Evolutionary conservation across 495 filamentous ascomycete species (phyloP).

Genomic region (Lasiosphaeriaceae sp.): DNA sequence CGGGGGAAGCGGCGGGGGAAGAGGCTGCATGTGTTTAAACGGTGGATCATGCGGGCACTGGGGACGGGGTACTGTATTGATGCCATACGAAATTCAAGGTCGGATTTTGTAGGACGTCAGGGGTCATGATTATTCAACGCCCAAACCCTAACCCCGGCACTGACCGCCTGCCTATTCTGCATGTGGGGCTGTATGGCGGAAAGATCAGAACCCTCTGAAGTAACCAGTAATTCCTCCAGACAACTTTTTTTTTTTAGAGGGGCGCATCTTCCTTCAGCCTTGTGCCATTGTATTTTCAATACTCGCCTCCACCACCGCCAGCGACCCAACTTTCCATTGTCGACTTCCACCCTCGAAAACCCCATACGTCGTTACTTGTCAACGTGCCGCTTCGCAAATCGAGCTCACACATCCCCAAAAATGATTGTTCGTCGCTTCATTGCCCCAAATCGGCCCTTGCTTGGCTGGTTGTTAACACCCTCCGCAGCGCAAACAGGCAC

Average conservation of each 20-base stretch:
- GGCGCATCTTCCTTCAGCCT: slow-evolving; percentile 10
- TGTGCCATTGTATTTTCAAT: slow-evolving; percentile 10
- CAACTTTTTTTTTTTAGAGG: slow-evolving; percentile 16
- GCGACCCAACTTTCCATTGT: too few relatives aligned
- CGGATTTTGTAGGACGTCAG: too few relatives aligned
- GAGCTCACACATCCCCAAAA: neutral
- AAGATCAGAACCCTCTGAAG: too few relatives aligned
- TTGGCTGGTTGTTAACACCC: slow-evolving; percentile 18
- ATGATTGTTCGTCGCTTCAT: slow-evolving; percentile 31
- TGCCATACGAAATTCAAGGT: too few relatives aligned
- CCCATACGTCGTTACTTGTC: neutral
- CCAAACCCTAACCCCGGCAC: too few relatives aligned
- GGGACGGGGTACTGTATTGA: too few relatives aligned
- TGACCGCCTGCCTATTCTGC: too few relatives aligned
- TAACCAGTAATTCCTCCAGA: too few relatives aligned
- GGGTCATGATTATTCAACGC: too few relatives aligned
- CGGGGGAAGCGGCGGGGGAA: slow-evolving; percentile 22
- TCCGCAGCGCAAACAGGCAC: slow-evolving; percentile 63
- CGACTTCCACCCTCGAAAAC: neutral
- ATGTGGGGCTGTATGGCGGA: too few relatives aligned
- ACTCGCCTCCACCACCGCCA: neutral
- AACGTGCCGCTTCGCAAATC: neutral
- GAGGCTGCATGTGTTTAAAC: slow-evolving; percentile 1
- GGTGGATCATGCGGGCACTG: too few relatives aligned
- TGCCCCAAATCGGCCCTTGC: neutral